These are phyloP conservation scores for Aegilops umbellulata DNA, from an alignment of 176 grass and related monocot genomes.

Conservation along the genomic window DNA sequence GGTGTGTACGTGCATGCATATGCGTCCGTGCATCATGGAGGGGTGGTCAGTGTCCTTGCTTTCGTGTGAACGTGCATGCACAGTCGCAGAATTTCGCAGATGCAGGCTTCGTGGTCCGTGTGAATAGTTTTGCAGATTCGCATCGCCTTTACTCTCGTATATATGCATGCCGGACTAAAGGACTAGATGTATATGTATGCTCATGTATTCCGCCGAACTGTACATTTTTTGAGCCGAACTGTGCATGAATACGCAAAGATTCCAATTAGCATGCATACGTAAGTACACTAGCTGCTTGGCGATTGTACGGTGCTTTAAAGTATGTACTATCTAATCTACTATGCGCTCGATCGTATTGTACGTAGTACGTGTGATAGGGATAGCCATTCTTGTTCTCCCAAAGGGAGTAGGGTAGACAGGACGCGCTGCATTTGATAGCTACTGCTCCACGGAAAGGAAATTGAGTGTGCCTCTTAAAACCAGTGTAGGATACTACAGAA, in stretches of 20 bases:
- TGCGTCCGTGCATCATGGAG: conserved; percentile 16
- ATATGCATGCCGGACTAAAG: neutral
- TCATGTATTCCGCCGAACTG: too few relatives aligned
- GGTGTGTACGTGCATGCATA: neutral
- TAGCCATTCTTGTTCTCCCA: neutral
- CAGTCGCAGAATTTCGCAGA: conserved; percentile 8
- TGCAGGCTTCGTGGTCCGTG: conserved; percentile 30
- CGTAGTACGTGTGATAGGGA: neutral
- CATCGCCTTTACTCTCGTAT: neutral
- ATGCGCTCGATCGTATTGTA: neutral
- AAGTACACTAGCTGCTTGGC: neutral
- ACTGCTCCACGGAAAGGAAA: neutral
- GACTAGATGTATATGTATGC: neutral
- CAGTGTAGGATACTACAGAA: too few relatives aligned
- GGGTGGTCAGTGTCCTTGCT: conserved; percentile 22
- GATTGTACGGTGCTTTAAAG: neutral
- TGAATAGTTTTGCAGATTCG: conserved; percentile 16
- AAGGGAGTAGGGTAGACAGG: neutral
- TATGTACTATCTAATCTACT: too few relatives aligned
- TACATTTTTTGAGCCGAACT: too few relatives aligned
- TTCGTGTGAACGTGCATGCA: conserved; percentile 44
- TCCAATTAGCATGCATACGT: too few relatives aligned
- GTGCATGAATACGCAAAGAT: too few relatives aligned
- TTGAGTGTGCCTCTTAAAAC: neutral
- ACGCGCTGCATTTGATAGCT: neutral